phyloP scores from a whole-genome alignment of 2,329 filamentous ascomycete species.

The Trichocomaceae sp. region DNA sequence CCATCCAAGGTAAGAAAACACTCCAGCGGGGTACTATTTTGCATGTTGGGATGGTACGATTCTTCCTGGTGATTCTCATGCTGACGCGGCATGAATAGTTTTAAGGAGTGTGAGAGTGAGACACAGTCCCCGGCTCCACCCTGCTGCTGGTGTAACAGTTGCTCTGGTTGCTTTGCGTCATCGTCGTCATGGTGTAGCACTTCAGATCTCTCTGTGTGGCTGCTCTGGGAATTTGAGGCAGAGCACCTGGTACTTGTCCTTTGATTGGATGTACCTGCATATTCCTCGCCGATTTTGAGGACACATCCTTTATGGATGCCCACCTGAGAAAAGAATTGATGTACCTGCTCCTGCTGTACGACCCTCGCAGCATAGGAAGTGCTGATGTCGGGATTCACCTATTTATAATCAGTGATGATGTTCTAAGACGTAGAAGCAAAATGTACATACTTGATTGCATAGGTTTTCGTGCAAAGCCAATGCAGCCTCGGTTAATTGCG shows the following conservation, averaged over 20 bases:
- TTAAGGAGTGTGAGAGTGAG: neutral
- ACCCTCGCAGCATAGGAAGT: conserved; percentile 6
- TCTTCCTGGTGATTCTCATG: neutral
- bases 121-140: neutral
- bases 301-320: neutral
- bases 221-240: too few relatives aligned
- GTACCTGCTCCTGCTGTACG: conserved; percentile 17
- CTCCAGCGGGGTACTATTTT: conserved; percentile 18
- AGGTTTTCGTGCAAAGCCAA: neutral
- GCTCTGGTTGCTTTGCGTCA: neutral
- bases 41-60: neutral
- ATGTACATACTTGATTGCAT: neutral
- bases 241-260: neutral
- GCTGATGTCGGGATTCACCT: conserved; percentile 15
- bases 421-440: neutral
- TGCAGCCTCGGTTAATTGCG: neutral
- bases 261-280: neutral
- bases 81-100: conserved; percentile 11
- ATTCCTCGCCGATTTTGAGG: neutral
- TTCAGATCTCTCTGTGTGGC: neutral
- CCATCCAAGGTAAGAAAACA: conserved; percentile 21
- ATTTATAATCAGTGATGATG: neutral
- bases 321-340: conserved; percentile 13
- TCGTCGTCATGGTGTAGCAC: neutral
- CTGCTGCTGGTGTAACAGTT: neutral